Conservation (phyloP, 1,139 yeast species). For the Neolecta irregularis region DNA sequence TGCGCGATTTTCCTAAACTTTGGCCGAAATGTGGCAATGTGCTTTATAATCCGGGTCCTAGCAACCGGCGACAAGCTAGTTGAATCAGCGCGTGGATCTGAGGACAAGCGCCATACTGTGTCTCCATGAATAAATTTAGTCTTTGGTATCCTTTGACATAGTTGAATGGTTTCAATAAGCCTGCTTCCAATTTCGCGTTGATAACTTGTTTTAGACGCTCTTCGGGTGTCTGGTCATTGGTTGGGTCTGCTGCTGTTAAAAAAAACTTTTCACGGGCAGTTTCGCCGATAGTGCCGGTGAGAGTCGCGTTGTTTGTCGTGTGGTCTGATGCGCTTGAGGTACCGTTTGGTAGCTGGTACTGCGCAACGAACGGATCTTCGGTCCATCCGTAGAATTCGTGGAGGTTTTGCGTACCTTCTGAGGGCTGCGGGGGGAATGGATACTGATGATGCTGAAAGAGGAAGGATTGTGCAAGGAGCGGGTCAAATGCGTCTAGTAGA, state of each 20-base stretch:
- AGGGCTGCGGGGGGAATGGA: too few relatives aligned
- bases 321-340: constrained; percentile 1
- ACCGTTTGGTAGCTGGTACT: constrained; percentile 3
- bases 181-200: constrained; percentile 89
- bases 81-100: neutral
- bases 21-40: constrained; percentile 74
- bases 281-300: constrained; percentile 26
- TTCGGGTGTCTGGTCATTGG: constrained; percentile 76
- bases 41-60: constrained; percentile 74
- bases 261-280: constrained; percentile 88
- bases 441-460: too few relatives aligned
- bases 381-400: neutral
- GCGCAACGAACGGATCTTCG: neutral
- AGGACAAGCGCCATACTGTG: constrained; percentile 18
- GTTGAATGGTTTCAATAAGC: constrained; percentile 79
- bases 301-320: neutral
- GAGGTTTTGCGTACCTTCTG: neutral
- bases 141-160: constrained; percentile 90
- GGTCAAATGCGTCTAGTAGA: too few relatives aligned
- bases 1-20: constrained; percentile 89
- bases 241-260: constrained; percentile 93
- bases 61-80: constrained; percentile 68
- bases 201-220: constrained; percentile 90
- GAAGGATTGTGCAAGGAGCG: too few relatives aligned
- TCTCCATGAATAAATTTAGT: constrained; percentile 80